These are phyloP conservation scores for Hericium coralloides DNA, from an alignment of 768 basidiomycete species.

Conservation along the genomic window DNA sequence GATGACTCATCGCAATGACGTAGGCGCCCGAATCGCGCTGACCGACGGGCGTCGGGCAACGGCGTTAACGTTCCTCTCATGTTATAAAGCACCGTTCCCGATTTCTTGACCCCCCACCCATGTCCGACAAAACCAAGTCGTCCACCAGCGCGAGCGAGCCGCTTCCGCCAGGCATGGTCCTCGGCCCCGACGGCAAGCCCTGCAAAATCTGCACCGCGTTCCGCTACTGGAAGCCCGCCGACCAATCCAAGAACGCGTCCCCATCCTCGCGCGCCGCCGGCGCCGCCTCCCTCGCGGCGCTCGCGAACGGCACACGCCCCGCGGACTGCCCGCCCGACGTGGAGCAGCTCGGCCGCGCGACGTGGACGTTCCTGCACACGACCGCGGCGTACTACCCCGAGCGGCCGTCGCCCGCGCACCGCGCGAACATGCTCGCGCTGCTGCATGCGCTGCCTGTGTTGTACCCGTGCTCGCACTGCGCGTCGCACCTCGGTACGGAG, in stretches of 20 bases:
- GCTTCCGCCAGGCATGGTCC: conserved; percentile 73
- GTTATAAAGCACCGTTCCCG: too few relatives aligned
- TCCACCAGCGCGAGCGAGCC: neutral
- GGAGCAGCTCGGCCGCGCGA: conserved; percentile 82
- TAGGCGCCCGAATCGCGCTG: too few relatives aligned
- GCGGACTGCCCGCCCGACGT: conserved; percentile 84
- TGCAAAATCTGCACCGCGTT: conserved; percentile 90
- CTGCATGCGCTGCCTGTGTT: conserved; percentile 69
- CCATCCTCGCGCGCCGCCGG: conserved; percentile 28
- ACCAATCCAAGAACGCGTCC: conserved; percentile 16
- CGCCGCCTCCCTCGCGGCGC: conserved; percentile 20
- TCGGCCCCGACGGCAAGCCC: conserved; percentile 91
- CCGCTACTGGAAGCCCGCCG: conserved; percentile 51
- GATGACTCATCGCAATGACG: too few relatives aligned
- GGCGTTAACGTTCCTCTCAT: too few relatives aligned
- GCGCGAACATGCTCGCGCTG: conserved; percentile 76
- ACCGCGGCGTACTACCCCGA: conserved; percentile 94
- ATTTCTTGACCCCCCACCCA: too few relatives aligned
- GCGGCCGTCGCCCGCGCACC: conserved; percentile 64
- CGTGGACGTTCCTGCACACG: conserved; percentile 95
- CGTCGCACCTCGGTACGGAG: conserved; percentile 68
- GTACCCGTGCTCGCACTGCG: conserved; percentile 87
- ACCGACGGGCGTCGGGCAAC: too few relatives aligned
- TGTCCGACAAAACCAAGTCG: too few relatives aligned
- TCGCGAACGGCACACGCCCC: conserved; percentile 28